Conservation (phyloP, 2,329 filamentous ascomycete species). For the Colletotrichum melonis region DNA sequence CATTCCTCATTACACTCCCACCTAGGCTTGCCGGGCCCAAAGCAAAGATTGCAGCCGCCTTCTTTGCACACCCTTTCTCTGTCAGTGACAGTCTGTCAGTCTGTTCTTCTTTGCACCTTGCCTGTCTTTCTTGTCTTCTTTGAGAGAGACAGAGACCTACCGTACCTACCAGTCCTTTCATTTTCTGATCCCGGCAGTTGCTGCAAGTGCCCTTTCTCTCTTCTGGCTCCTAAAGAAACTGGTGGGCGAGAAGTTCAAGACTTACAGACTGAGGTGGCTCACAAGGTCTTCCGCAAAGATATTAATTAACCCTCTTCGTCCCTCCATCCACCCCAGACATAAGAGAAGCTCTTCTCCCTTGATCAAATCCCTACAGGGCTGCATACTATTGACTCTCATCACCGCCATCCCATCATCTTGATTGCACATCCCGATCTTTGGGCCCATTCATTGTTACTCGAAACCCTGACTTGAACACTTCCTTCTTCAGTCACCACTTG, state of each 20-base stretch:
- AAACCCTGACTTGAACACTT: not conserved
- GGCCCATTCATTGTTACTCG: slow-evolving; percentile 9
- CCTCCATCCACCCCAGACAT: slow-evolving; percentile 21
- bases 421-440: slow-evolving; percentile 23
- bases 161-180: slow-evolving; percentile 26
- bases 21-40: not conserved
- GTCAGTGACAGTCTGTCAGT: slow-evolving; percentile 6
- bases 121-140: slow-evolving; percentile 20
- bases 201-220: slow-evolving; percentile 15
- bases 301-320: not conserved
- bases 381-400: slow-evolving; percentile 21
- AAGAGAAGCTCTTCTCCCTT: slow-evolving; percentile 26
- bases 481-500: not conserved
- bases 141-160: slow-evolving; percentile 9
- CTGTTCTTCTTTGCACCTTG: slow-evolving; percentile 25
- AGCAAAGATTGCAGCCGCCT: not conserved
- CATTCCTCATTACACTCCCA: slow-evolving; percentile 13
- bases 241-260: not conserved
- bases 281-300: not conserved
- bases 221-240: not conserved
- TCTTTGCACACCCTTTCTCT: slow-evolving; percentile 16
- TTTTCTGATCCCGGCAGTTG: slow-evolving; percentile 34
- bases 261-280: not conserved
- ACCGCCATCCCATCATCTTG: not conserved
- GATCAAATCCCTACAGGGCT: slow-evolving; percentile 9